These are phyloP conservation scores for Cutaneotrichosporon arboriforme DNA, from an alignment of 1,284 basidiomycete species.

Conservation along the genomic window DNA sequence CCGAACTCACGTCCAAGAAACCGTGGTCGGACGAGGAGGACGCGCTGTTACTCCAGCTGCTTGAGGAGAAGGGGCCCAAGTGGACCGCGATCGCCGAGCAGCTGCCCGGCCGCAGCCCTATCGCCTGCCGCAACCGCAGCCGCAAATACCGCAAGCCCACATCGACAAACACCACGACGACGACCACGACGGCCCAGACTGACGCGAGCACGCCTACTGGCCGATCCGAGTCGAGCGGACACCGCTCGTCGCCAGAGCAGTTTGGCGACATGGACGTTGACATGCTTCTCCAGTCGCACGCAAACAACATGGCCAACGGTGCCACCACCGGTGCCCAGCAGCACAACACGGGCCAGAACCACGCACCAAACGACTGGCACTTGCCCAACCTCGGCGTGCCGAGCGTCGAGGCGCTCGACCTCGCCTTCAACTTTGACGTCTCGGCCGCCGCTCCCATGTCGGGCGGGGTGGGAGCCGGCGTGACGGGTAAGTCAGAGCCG, in stretches of 20 bases:
- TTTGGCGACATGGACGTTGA: background rate
- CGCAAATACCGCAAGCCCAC: constrained; percentile 8
- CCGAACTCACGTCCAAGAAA: constrained; percentile 18
- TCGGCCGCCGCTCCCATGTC: background rate
- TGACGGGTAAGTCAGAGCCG: background rate
- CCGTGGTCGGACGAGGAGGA: constrained; percentile 24
- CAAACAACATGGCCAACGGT: too few species aligned
- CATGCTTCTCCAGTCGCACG: background rate
- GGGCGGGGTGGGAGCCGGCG: background rate
- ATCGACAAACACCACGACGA: background rate
- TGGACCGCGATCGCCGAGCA: constrained; percentile 24
- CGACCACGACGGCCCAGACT: background rate
- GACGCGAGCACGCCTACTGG: background rate
- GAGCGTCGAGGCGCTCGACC: background rate
- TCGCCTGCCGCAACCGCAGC: constrained; percentile 22
- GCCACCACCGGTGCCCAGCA: too few species aligned
- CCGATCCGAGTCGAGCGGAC: background rate
- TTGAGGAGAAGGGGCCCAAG: constrained; percentile 18
- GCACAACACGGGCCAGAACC: too few species aligned
- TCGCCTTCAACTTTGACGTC: background rate
- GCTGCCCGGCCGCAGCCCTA: constrained; percentile 18
- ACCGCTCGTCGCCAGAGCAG: background rate
- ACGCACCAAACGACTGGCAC: background rate
- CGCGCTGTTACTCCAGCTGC: constrained; percentile 16
- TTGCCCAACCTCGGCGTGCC: background rate